phyloP scores from a whole-genome alignment of 108 stramenopile genomes.

The Fragilariopsis cylindrus region DNA sequence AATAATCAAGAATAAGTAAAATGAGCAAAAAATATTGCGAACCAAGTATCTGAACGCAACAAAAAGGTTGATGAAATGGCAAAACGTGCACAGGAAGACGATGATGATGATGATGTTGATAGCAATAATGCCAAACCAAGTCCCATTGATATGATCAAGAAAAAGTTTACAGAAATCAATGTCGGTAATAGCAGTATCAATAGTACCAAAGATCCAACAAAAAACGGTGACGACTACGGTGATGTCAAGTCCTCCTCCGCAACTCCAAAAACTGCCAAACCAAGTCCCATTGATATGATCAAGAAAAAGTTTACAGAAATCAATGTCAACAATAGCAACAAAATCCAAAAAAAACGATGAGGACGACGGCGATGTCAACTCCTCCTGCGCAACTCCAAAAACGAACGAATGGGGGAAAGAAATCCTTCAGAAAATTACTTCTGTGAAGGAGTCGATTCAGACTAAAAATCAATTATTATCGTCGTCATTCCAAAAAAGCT shows the following conservation, averaged over 20 bases:
- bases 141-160: constrained; percentile 6
- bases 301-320: constrained; percentile 7
- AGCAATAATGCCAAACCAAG: constrained; percentile 10
- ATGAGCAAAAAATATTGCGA: constrained; percentile 25
- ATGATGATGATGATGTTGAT: not conserved
- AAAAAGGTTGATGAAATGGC: constrained; percentile 24
- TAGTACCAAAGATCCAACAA: not conserved
- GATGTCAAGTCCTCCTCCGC: not conserved
- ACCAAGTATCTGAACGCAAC: constrained; percentile 19
- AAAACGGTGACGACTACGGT: constrained; percentile 7
- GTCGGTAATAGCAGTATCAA: not conserved
- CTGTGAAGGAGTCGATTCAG: no score
- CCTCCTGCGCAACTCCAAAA: no score
- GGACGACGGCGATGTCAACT: not conserved
- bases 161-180: not conserved
- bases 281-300: constrained; percentile 6
- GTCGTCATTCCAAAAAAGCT: not conserved
- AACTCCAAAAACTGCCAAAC: not conserved
- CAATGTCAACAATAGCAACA: not conserved
- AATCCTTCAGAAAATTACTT: constrained; percentile 1
- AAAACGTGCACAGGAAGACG: constrained; percentile 23
- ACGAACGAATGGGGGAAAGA: constrained; percentile 11
- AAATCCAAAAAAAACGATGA: constrained; percentile 3
- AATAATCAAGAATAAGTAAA: no score
- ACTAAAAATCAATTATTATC: no score